Conservation (phyloP, 2,329 filamentous ascomycete genomes). For the Diaporthe sp. region DNA sequence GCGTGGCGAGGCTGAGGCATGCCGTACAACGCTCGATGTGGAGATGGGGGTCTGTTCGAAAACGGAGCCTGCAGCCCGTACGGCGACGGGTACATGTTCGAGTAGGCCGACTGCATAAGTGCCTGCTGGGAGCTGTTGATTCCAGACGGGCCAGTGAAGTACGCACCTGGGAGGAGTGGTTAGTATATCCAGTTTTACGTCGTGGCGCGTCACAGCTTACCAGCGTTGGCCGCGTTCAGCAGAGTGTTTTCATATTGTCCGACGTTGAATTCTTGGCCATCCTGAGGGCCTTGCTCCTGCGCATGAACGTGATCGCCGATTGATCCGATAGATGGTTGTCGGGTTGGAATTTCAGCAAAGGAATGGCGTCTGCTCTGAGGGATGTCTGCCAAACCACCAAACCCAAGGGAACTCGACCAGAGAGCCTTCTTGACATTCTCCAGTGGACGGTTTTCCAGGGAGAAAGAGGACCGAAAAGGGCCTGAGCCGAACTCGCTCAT, state of each 20-base stretch:
- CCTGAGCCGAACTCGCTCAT: constrained; percentile 68
- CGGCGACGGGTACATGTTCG: constrained; percentile 56
- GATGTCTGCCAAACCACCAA: constrained; percentile 69
- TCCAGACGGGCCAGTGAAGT: constrained; percentile 48
- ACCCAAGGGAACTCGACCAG: constrained; percentile 79
- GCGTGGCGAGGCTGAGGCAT: constrained; percentile 71
- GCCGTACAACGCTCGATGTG: constrained; percentile 70
- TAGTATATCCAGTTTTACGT: constrained; percentile 40
- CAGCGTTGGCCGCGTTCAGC: constrained; percentile 47
- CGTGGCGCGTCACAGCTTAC: constrained; percentile 38
- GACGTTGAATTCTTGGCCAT: constrained; percentile 55
- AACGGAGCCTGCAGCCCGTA: constrained; percentile 59
- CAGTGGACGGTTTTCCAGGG: constrained; percentile 69
- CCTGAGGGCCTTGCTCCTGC: constrained; percentile 57
- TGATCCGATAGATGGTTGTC: constrained; percentile 72
- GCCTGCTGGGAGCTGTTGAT: constrained; percentile 48
- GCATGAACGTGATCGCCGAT: constrained; percentile 61
- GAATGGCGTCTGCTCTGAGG: constrained; percentile 84
- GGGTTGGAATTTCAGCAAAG: constrained; percentile 76
- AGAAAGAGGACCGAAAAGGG: constrained; percentile 58
- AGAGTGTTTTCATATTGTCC: constrained; percentile 51
- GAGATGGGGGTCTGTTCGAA: constrained; percentile 65
- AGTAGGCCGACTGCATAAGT: constrained; percentile 50
- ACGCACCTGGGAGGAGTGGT: constrained; percentile 47
- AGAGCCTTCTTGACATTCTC: constrained; percentile 75